Conservation (phyloP, 495 filamentous ascomycete genomes). For the Durotheca rogersii region DNA sequence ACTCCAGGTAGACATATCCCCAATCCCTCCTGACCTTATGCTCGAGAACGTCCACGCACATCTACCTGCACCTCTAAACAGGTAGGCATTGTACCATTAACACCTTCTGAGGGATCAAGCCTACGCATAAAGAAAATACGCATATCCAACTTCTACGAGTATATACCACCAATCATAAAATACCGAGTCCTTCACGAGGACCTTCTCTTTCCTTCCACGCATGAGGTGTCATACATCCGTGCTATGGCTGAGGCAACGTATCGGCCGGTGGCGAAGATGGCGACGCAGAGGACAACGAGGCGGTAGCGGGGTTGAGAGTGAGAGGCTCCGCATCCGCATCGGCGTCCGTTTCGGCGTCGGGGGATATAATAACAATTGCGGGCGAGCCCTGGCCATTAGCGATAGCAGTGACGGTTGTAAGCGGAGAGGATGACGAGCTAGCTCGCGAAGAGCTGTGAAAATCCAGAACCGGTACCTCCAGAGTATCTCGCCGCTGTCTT, state of each 20-base stretch:
- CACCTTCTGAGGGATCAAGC: neutral
- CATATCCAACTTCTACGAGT: neutral
- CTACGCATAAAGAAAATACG: neutral
- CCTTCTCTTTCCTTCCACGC: too few relatives aligned
- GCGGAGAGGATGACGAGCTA: constrained; percentile 9
- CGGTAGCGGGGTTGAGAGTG: neutral
- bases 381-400: constrained; percentile 16
- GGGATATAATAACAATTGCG: constrained; percentile 24
- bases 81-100: neutral
- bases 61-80: too few relatives aligned
- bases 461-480: constrained; percentile 23
- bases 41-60: too few relatives aligned
- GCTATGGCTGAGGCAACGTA: neutral
- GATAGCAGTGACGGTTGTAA: constrained; percentile 1
- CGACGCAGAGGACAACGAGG: neutral
- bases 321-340: neutral
- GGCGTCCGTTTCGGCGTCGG: constrained; percentile 9
- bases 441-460: constrained; percentile 14
- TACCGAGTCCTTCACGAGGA: too few relatives aligned
- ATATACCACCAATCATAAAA: neutral
- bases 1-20: too few relatives aligned
- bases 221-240: neutral
- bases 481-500: constrained; percentile 33
- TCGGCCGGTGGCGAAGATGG: neutral
- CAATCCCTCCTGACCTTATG: too few relatives aligned